These are phyloP conservation scores for Bondarzewia mesenterica DNA, from an alignment of 1,284 basidiomycete species.

Conservation along the genomic window DNA sequence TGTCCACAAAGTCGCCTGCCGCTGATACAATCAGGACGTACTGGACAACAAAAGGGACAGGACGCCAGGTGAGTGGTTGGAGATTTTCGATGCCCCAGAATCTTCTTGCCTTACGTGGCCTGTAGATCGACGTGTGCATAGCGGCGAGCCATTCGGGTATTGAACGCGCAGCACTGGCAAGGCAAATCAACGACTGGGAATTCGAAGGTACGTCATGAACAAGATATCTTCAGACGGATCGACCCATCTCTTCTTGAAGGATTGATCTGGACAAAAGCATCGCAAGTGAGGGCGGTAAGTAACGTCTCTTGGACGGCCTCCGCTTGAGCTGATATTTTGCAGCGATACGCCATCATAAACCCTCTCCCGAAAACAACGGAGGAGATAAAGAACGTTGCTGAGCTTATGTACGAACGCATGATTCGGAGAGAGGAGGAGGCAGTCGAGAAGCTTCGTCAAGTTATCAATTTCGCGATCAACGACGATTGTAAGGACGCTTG, in stretches of 20 bases:
- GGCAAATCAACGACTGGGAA: constrained; percentile 32
- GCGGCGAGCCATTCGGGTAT: constrained; percentile 22
- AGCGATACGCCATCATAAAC: constrained; percentile 32
- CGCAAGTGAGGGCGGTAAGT: constrained; percentile 34
- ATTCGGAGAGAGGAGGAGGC: constrained; percentile 33
- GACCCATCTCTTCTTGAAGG: constrained; percentile 15
- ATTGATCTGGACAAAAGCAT: constrained; percentile 27
- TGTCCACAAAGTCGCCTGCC: constrained; percentile 24
- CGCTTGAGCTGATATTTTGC: background rate
- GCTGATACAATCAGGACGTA: constrained; percentile 27
- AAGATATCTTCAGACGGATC: too few species aligned
- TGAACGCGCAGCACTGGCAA: constrained; percentile 27
- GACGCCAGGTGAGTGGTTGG: constrained; percentile 19
- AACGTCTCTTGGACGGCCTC: background rate
- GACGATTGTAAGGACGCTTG: constrained; percentile 31
- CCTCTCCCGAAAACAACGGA: constrained; percentile 27
- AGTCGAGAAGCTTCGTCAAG: constrained; percentile 31
- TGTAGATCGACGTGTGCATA: constrained; percentile 30
- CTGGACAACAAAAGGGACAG: constrained; percentile 23
- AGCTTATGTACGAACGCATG: constrained; percentile 31
- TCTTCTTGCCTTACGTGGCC: background rate
- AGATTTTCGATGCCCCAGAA: too few species aligned
- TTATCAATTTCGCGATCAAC: constrained; percentile 34
- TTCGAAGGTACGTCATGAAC: constrained; percentile 19
- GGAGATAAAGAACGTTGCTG: constrained; percentile 29